Evolutionary conservation across 495 filamentous ascomycete species (phyloP).

Genomic region (Penicillium angulare): DNA sequence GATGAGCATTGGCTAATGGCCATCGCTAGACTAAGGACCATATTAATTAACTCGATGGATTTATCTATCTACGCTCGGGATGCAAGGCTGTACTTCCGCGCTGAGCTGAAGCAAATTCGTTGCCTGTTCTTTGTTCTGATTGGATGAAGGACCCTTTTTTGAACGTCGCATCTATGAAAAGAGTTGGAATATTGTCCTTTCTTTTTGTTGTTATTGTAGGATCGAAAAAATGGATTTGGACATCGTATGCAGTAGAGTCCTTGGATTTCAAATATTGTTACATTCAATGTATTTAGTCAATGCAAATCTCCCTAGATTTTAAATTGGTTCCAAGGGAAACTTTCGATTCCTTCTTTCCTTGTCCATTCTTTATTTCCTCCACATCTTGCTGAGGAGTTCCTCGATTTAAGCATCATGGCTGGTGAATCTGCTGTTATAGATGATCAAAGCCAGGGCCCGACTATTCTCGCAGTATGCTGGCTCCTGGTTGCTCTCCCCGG

Average conservation of each 20-base stretch:
- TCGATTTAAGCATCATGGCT: conserved; percentile 4
- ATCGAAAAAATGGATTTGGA: too few relatives aligned
- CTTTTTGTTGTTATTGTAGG: too few relatives aligned
- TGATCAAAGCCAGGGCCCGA: conserved; percentile 13
- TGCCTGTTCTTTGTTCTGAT: background rate
- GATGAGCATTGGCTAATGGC: background rate
- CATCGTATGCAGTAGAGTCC: too few relatives aligned
- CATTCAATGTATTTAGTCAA: background rate
- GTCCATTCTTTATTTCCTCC: background rate
- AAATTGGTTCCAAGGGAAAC: background rate
- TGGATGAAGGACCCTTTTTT: too few relatives aligned
- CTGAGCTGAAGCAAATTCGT: background rate
- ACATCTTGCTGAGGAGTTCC: background rate
- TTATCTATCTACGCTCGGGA: background rate
- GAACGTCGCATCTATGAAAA: too few relatives aligned
- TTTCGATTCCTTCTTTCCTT: background rate
- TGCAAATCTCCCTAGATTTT: background rate
- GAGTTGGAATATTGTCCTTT: too few relatives aligned
- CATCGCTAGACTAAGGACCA: background rate
- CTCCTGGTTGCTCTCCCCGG: conserved; percentile 12
- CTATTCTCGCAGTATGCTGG: conserved; percentile 15
- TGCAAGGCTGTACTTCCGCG: background rate
- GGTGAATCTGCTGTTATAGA: conserved; percentile 1
- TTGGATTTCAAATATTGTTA: too few relatives aligned
- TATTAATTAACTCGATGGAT: background rate